A percentile compares a stretch with the other conserved stretches of the same genome.
These are phyloP conservation scores for Colletotrichum sojae DNA, from an alignment of 2,329 filamentous ascomycete species.

Conservation along the genomic window DNA sequence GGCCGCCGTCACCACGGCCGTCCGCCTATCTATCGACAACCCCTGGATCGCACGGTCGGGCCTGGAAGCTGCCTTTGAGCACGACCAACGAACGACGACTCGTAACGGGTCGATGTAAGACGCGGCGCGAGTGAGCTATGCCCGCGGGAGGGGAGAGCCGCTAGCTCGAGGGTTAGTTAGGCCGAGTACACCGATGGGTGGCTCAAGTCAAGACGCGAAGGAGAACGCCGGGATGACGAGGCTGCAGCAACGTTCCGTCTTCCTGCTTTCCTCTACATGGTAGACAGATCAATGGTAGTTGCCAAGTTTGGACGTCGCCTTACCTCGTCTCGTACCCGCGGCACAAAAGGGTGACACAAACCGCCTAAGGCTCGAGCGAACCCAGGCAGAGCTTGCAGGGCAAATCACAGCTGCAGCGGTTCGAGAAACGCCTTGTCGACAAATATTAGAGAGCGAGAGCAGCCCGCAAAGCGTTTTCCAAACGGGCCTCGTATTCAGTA, in stretches of 20 bases:
- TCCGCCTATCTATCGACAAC: conserved; percentile 18
- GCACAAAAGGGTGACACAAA: conserved; percentile 5
- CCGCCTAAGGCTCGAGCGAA: conserved; percentile 1
- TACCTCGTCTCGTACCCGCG: conserved; percentile 12
- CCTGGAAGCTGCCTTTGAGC: conserved; percentile 24
- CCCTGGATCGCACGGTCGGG: conserved; percentile 28
- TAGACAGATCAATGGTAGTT: neutral
- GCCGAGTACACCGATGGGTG: neutral
- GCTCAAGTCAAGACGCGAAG: neutral
- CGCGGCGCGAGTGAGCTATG: conserved; percentile 6
- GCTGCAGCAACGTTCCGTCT: neutral
- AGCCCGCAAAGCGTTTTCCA: conserved; percentile 7
- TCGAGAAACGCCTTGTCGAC: conserved; percentile 14
- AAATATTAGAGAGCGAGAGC: neutral
- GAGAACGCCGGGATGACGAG: conserved; percentile 1
- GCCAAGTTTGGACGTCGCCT: neutral
- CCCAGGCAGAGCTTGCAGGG: neutral
- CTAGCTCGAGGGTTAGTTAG: conserved; percentile 6
- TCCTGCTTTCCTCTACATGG: neutral
- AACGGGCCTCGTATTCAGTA: conserved; percentile 41
- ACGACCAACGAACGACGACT: conserved; percentile 23
- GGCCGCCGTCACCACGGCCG: conserved; percentile 19
- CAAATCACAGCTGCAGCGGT: conserved; percentile 19
- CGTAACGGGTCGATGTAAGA: conserved; percentile 1
- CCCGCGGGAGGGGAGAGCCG: conserved; percentile 14